Base-by-base conservation (phyloP, 2,329 filamentous ascomycete species). In the Corniculantispora saksenae region DNA sequence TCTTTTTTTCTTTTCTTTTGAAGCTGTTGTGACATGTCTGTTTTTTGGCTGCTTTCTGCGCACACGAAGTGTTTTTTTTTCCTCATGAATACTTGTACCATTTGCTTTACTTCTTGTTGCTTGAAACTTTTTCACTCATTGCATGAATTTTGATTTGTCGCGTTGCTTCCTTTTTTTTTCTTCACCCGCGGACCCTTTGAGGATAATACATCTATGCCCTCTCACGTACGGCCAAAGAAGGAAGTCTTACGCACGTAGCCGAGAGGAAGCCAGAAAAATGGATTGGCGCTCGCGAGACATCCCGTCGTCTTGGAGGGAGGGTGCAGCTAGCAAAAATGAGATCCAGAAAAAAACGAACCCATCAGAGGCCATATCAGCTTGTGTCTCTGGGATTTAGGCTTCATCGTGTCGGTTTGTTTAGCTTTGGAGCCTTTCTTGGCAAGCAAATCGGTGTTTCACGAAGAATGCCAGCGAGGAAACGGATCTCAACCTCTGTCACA, bases 321-420 rank as follows among this genome's bases (percentile, higher is more conserved):
- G 59, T 61, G 59, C 48, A 15, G 3, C 23, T 61, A 54, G 25
- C 59, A 61, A 54, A n/a, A 35, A 21, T 53, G 47, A 32, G 47
- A 61, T 51, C 59, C 25, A 48, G 23, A 53, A 53, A n/a, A n/a
- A n/a, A n/a, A n/a, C n/a, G 48, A 35, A 13, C 47, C 6, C 57
- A 50, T 60, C 45, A 13, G n/a, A 48, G n/a, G 23, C 43, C 32
- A 32, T 10, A 48, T 38, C n/a, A 59, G 56, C 40, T 47, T 27
- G 19, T 35, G 43, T 48, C n/a, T 15, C 56, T 21, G 23, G 45
- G 23, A 21, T 58, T 29, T 29, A 47, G 8, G 12, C 27, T 51
- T 40, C n/a, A 25, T 43, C 38, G 45, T 21, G 23, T 45, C 38
- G 38, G 17, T 29, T 43, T 19, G 38, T 43, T 13, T 25, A 32